Evolutionary conservation across 2,329 filamentous ascomycete genomes (phyloP), one percentile per base, ranked within the genome.

Genomic region (Colletotrichum paranaense): DNA sequence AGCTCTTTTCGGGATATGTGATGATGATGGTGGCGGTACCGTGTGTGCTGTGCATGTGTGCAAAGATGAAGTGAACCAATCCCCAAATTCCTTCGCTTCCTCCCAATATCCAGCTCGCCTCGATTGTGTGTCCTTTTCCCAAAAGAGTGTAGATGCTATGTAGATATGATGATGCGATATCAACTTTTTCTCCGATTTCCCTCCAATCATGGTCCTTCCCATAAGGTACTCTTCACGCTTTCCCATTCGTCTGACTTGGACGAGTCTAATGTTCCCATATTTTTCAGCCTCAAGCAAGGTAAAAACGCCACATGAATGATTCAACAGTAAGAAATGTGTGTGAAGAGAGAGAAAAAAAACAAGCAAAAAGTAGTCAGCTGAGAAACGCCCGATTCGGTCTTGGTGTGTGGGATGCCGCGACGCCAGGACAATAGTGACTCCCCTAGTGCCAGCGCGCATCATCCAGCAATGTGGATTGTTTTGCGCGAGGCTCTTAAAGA

Each of bases 241-340:
- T 42, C 65, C 52, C 55, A 60, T 28, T 70, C 32, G 70, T 69
- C 69, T 66, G 64, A 24, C 38, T 49, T 42, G 38, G 65, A 62
- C 70, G 46, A 65, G 70, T 70, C 70, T 73, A 73, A 53, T 62
- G 46, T 19, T 62, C 60, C 66, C 55, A 32, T 32, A 19, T 46
- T 70, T 69, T 65, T 60, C 60, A 62, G 70, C 67, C 70, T 62
- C 38, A 49, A 73, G 24, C 26, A 65, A 26, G 49, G 59, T 49
- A 1, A 42, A 35, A 73, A 73, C 70, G 70, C 70, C 67, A 62
- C 56, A 12, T 73, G 28, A 62, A 73, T 70, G 67, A 70, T 57
- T 62, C n/a, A 28, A 70, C 62, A 65, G 60, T 70, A 56, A 53
- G 19, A 68, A 64, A 64, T 49, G 16, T 56, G 55, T 49, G 42